Evolutionary conservation across 2,329 filamentous ascomycete species (phyloP).

Genomic region (Cadophora luteo-olivacea): DNA sequence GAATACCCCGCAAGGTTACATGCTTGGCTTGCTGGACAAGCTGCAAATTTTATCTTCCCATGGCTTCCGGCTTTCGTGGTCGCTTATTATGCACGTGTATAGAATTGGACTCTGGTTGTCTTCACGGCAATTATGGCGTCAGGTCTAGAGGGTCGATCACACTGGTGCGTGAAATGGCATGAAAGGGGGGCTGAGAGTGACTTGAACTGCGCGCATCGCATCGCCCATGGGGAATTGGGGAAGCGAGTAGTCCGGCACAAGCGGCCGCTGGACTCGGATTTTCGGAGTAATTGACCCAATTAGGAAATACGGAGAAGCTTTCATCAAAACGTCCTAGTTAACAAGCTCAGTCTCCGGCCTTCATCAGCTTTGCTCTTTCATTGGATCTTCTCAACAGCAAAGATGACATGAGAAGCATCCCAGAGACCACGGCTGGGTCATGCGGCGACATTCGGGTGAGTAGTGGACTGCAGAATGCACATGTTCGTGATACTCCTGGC

Average conservation of each 20-base stretch:
- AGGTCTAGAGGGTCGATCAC: not conserved
- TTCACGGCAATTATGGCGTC: not conserved
- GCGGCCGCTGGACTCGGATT: not conserved
- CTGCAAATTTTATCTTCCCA: not conserved
- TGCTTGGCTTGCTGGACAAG: not conserved
- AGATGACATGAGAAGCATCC: not conserved
- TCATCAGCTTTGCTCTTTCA: not conserved
- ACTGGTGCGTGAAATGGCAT: not conserved
- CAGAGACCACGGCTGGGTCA: not conserved
- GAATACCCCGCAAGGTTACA: conserved; percentile 11
- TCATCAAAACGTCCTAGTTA: not conserved
- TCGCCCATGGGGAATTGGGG: not conserved
- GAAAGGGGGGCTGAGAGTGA: not conserved
- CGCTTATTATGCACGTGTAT: not conserved
- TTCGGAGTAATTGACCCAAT: no score
- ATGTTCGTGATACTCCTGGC: not conserved
- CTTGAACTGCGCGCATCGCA: not conserved
- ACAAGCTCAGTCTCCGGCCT: not conserved
- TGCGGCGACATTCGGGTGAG: not conserved
- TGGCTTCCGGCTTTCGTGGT: not conserved
- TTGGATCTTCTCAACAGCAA: not conserved
- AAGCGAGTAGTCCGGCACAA: not conserved
- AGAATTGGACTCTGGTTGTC: not conserved
- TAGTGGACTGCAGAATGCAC: not conserved
- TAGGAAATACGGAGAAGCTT: no score